These are phyloP conservation scores for Sarocladium brachiariae DNA, from an alignment of 2,329 filamentous ascomycete genomes.

Conservation along the genomic window DNA sequence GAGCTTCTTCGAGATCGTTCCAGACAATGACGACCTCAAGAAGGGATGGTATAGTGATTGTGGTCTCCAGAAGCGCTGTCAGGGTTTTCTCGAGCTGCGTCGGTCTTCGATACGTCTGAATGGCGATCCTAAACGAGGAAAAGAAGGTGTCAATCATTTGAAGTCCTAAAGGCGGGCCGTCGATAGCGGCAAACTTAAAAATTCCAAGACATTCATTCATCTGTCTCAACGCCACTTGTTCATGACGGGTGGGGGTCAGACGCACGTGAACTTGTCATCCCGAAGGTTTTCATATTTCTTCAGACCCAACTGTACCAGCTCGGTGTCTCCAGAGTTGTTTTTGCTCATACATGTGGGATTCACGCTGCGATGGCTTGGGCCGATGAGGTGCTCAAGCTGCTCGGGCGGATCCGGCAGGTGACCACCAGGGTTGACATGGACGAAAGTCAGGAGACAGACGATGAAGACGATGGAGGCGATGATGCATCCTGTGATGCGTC, in stretches of 20 bases:
- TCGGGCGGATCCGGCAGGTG: constrained; percentile 2
- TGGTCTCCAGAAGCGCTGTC: constrained; percentile 16
- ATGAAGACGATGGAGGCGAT: not conserved
- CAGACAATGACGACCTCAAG: constrained; percentile 31
- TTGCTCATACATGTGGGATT: not conserved
- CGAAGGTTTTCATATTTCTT: constrained; percentile 8
- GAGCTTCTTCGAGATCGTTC: constrained; percentile 26
- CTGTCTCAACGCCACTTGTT: too few relatives aligned
- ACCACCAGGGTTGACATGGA: not conserved
- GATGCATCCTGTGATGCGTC: not conserved
- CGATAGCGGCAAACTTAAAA: not conserved
- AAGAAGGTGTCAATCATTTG: not conserved
- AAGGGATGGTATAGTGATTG: constrained; percentile 27
- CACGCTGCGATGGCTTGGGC: not conserved
- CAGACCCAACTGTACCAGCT: not conserved
- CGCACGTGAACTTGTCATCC: constrained; percentile 14
- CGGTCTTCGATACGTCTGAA: constrained; percentile 30
- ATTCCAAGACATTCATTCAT: not conserved
- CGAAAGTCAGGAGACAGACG: not conserved
- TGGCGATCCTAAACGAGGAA: constrained; percentile 24
- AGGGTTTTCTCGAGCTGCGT: constrained; percentile 27
- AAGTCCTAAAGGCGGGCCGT: not conserved
- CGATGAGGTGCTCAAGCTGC: not conserved
- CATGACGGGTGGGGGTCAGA: too few relatives aligned
- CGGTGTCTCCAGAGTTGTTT: not conserved